These are phyloP conservation scores for Talaromyces amestolkiae DNA, from an alignment of 2,329 filamentous ascomycete species.

Conservation along the genomic window DNA sequence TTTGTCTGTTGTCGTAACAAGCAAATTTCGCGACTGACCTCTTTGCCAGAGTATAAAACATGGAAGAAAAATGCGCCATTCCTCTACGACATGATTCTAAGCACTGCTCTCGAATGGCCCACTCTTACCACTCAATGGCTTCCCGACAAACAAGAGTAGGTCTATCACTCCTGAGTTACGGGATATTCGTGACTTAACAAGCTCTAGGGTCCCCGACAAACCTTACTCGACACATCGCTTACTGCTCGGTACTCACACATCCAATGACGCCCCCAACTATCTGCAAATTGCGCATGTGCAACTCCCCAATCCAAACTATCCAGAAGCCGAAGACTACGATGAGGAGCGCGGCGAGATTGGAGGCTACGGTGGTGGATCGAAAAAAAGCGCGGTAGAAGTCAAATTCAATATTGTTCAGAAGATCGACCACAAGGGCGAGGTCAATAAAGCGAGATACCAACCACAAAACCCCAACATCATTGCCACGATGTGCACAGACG, in stretches of 20 bases:
- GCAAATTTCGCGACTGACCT: slow-evolving; percentile 6
- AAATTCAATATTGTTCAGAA: slow-evolving; percentile 92
- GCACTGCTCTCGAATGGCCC: slow-evolving; percentile 93
- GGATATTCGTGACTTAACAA: slow-evolving; percentile 14
- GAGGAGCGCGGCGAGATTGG: slow-evolving; percentile 91
- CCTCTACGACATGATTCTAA: slow-evolving; percentile 95
- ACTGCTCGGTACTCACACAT: slow-evolving; percentile 91
- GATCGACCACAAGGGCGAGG: slow-evolving; percentile 93
- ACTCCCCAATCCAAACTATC: slow-evolving; percentile 71
- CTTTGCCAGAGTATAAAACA: slow-evolving; percentile 82
- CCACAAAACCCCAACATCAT: slow-evolving; percentile 97
- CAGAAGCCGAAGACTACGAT: slow-evolving; percentile 82
- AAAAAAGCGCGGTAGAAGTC: slow-evolving; percentile 67
- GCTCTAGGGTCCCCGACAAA: slow-evolving; percentile 68
- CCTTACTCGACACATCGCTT: slow-evolving; percentile 84
- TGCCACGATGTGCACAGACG: slow-evolving; percentile 85
- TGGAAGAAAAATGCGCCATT: slow-evolving; percentile 99
- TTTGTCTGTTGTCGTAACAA: slow-evolving; percentile 29
- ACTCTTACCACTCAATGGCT: slow-evolving; percentile 98
- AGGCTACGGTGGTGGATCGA: slow-evolving; percentile 72
- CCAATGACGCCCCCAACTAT: slow-evolving; percentile 80
- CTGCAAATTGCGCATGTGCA: slow-evolving; percentile 93
- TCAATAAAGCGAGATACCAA: slow-evolving; percentile 98
- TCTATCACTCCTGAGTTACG: neutral
- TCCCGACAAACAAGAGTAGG: slow-evolving; percentile 80